Evolutionary conservation across 2,329 filamentous ascomycete species (phyloP).

Genomic region (Colletotrichum costaricense): DNA sequence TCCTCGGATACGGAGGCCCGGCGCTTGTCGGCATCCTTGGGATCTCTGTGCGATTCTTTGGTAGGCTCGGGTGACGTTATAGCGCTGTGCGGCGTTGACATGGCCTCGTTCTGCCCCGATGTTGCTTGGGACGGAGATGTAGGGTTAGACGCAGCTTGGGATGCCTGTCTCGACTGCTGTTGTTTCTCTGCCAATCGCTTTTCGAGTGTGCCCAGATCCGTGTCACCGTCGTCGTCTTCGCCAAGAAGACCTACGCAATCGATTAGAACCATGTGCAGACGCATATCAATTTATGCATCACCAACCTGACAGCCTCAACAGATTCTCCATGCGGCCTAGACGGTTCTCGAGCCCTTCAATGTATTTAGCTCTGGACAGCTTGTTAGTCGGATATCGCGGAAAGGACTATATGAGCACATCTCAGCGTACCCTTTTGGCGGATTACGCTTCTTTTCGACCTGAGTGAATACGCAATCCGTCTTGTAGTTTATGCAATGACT

Average conservation of each 20-base stretch:
- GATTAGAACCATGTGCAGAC: constrained; percentile 39
- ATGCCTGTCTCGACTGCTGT: constrained; percentile 61
- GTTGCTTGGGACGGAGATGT: constrained; percentile 62
- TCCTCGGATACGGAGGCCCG: constrained; percentile 52
- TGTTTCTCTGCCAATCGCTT: constrained; percentile 74
- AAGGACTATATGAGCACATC: neutral
- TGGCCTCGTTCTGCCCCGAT: constrained; percentile 54
- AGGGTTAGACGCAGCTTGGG: constrained; percentile 60
- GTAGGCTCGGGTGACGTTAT: constrained; percentile 63
- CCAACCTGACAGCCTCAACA: constrained; percentile 83
- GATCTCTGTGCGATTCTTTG: constrained; percentile 52
- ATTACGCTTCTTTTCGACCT: constrained; percentile 98
- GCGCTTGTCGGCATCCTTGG: constrained; percentile 47
- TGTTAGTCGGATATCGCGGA: constrained; percentile 6
- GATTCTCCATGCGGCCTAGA: constrained; percentile 92
- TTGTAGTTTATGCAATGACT: constrained; percentile 98
- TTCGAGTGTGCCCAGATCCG: constrained; percentile 89
- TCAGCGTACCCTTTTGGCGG: constrained; percentile 88
- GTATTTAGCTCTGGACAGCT: constrained; percentile 82
- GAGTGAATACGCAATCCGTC: constrained; percentile 96
- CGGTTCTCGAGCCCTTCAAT: constrained; percentile 97
- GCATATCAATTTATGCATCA: neutral
- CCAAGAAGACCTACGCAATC: constrained; percentile 73
- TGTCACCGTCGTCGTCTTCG: constrained; percentile 86
- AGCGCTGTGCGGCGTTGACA: constrained; percentile 64